Percentiles rank a stretch among this genome's conserved stretches.
Evolutionary conservation across 208 protist genomes (phyloP).

Genomic region (Acanthamoeba culbertsoni): DNA sequence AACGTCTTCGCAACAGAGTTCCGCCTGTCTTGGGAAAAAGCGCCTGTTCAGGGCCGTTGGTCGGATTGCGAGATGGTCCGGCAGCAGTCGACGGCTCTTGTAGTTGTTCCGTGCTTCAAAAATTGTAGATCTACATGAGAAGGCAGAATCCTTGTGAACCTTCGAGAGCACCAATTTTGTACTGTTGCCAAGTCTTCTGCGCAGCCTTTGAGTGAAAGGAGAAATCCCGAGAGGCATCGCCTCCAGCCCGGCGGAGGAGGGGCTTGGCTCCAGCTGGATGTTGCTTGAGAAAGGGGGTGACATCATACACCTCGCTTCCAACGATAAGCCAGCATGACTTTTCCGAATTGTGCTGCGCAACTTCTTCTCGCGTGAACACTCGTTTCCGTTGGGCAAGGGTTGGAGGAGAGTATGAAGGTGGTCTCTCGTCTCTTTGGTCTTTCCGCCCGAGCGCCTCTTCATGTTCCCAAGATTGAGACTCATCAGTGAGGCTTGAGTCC

Average conservation of each 20-base stretch:
- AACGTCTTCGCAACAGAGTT: too few relatives aligned
- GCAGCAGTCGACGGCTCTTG: too few relatives aligned
- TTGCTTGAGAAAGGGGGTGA: not conserved
- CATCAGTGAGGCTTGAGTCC: not conserved
- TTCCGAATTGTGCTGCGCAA: slow-evolving; percentile 16
- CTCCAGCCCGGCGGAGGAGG: not conserved
- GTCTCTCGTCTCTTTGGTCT: too few relatives aligned
- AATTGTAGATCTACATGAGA: too few relatives aligned
- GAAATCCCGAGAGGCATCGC: slow-evolving; percentile 8
- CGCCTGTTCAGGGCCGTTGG: too few relatives aligned
- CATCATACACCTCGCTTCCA: slow-evolving; percentile 20
- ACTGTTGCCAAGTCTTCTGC: not conserved
- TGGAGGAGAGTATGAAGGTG: too few relatives aligned
- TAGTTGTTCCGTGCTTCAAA: too few relatives aligned
- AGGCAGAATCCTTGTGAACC: not conserved
- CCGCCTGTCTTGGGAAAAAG: too few relatives aligned
- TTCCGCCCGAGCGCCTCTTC: too few relatives aligned
- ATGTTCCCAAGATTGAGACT: too few relatives aligned
- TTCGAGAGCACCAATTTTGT: not conserved
- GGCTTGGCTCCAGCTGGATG: slow-evolving; percentile 38
- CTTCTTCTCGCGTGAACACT: not conserved
- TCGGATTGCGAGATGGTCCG: too few relatives aligned
- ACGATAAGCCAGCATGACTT: slow-evolving; percentile 45
- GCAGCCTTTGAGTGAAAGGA: not conserved
- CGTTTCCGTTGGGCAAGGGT: too few relatives aligned